These are phyloP conservation scores for Phytophthora europaea DNA, from an alignment of 352 stramenopile species.

Conservation along the genomic window DNA sequence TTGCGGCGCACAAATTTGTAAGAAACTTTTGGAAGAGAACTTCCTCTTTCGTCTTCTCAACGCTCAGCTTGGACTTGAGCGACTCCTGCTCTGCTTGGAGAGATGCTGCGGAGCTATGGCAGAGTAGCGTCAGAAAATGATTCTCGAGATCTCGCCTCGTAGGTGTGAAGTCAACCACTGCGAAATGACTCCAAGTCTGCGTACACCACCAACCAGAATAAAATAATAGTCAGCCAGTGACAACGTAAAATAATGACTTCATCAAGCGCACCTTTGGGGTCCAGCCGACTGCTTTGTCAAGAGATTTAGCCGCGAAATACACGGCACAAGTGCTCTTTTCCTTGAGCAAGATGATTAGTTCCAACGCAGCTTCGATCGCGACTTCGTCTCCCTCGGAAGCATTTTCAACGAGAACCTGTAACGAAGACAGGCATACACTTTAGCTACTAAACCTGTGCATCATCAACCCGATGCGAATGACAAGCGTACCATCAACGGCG, in stretches of 20 bases:
- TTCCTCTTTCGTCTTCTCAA: slow-evolving; percentile 30
- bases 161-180: slow-evolving; percentile 55
- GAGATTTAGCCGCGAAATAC: slow-evolving; percentile 52
- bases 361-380: slow-evolving; percentile 44
- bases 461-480: neutral
- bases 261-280: slow-evolving; percentile 50
- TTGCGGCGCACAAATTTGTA: slow-evolving; percentile 27
- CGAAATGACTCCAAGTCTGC: slow-evolving; percentile 64
- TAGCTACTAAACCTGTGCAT: neutral
- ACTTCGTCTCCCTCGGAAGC: slow-evolving; percentile 53
- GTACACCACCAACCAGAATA: slow-evolving; percentile 1
- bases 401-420: slow-evolving; percentile 64
- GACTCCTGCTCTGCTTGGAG: slow-evolving; percentile 33
- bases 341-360: slow-evolving; percentile 50
- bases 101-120: slow-evolving; percentile 4
- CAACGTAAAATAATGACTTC: neutral
- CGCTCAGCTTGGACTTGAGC: slow-evolving; percentile 18
- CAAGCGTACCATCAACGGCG: slow-evolving; percentile 34
- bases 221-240: neutral
- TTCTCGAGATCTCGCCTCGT: slow-evolving; percentile 47
- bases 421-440: neutral
- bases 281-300: slow-evolving; percentile 47
- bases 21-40: slow-evolving; percentile 27
- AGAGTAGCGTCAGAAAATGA: slow-evolving; percentile 47
- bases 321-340: slow-evolving; percentile 51